Evolutionary conservation across 2,329 filamentous ascomycete genomes (phyloP).

Genomic region (Phialocephala sp.): DNA sequence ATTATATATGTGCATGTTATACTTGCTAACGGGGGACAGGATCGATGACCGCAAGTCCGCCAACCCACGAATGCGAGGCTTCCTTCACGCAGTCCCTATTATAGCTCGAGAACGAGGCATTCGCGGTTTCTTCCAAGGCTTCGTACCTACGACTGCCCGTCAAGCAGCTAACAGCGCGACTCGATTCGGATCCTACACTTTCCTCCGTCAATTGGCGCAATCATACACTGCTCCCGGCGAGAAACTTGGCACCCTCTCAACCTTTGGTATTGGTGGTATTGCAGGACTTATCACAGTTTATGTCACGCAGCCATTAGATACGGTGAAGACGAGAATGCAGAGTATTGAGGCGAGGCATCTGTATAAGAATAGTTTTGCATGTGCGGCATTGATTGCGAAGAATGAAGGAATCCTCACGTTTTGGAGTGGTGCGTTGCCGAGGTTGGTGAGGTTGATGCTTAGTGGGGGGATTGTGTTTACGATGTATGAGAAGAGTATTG

Average conservation of each 20-base stretch:
- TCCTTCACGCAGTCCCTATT: conserved; percentile 86
- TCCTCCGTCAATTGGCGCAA: conserved; percentile 87
- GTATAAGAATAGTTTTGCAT: conserved; percentile 89
- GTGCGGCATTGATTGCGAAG: conserved; percentile 81
- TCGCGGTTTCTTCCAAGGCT: conserved; percentile 94
- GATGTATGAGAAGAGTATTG: conserved; percentile 98
- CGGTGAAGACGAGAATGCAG: conserved; percentile 98
- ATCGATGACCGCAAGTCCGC: conserved; percentile 93
- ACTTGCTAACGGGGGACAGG: conserved; percentile 48
- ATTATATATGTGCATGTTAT: not conserved
- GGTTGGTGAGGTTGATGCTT: conserved; percentile 82
- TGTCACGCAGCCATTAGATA: conserved; percentile 79
- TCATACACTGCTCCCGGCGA: conserved; percentile 93
- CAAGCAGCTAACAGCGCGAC: conserved; percentile 95
- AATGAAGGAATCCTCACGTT: conserved; percentile 90
- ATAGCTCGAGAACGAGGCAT: conserved; percentile 89
- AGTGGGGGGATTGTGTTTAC: conserved; percentile 98
- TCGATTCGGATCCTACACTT: conserved; percentile 89
- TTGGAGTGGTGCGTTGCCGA: conserved; percentile 90
- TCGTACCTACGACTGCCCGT: conserved; percentile 90
- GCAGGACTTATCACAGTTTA: conserved; percentile 92
- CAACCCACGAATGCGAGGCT: conserved; percentile 87
- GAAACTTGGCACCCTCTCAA: conserved; percentile 86
- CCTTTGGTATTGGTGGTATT: conserved; percentile 87
- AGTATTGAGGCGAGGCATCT: conserved; percentile 80